Evolutionary conservation across 768 basidiomycete species (phyloP).

Genomic region (Lyophyllum decastes): DNA sequence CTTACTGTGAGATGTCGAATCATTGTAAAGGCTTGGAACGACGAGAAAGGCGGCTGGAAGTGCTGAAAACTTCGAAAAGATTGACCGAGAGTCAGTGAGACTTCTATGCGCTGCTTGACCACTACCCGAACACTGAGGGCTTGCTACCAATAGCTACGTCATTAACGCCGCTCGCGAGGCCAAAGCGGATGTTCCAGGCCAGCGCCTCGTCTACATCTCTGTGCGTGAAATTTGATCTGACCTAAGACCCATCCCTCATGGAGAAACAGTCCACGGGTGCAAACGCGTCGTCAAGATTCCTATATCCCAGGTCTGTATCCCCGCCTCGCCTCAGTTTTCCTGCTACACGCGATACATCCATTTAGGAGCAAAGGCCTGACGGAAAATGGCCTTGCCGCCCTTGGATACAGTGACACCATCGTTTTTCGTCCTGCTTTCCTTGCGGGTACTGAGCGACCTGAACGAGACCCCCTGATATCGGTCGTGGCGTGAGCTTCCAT

Average conservation of each 20-base stretch:
- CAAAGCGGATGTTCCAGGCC: constrained; percentile 46
- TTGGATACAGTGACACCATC: constrained; percentile 74
- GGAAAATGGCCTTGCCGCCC: constrained; percentile 61
- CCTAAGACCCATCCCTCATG: too few species aligned
- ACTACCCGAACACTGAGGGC: not conserved
- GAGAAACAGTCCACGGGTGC: constrained; percentile 46
- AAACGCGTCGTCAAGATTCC: constrained; percentile 45
- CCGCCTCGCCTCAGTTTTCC: not conserved
- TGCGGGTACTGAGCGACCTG: constrained; percentile 44
- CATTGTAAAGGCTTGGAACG: constrained; percentile 57
- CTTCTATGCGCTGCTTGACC: not conserved
- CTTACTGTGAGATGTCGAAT: too few species aligned
- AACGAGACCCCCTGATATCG: constrained; percentile 40
- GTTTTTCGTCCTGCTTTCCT: constrained; percentile 68
- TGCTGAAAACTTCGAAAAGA: constrained; percentile 68
- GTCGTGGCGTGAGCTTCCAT: constrained; percentile 37
- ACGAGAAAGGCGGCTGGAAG: constrained; percentile 61
- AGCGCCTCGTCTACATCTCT: constrained; percentile 72
- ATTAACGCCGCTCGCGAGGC: constrained; percentile 71
- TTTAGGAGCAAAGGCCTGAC: constrained; percentile 75
- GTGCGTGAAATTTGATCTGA: constrained; percentile 32
- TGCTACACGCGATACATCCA: constrained; percentile 1
- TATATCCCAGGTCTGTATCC: constrained; percentile 49
- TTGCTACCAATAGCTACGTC: constrained; percentile 55
- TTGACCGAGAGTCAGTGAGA: constrained; percentile 67